phyloP scores from a whole-genome alignment of 1,284 basidiomycete genomes.

The Irpex sp. region DNA sequence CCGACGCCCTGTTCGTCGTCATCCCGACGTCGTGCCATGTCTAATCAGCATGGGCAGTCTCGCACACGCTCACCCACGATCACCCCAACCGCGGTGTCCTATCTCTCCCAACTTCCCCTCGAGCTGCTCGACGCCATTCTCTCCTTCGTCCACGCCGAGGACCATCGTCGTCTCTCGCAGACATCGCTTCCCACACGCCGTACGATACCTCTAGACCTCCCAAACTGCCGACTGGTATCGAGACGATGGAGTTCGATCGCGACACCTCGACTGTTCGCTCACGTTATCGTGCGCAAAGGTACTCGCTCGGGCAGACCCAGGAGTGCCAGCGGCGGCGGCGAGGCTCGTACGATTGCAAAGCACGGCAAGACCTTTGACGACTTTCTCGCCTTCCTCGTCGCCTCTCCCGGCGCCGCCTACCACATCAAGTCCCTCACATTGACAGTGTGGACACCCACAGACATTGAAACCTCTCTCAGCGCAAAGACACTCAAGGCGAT shows the following conservation, averaged over 20 bases:
- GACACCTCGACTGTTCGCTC: neutral
- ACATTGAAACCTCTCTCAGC: neutral
- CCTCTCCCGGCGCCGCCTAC: neutral
- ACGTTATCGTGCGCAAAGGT: neutral
- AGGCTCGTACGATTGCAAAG: neutral
- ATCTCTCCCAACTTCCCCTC: neutral
- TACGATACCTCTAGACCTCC: neutral
- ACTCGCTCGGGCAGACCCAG: neutral
- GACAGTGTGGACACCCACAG: neutral
- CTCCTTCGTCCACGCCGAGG: neutral
- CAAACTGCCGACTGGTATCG: neutral
- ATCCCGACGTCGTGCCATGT: neutral
- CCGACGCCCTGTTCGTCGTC: neutral
- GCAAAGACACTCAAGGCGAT: neutral
- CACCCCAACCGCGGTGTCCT: neutral
- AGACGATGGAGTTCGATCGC: neutral
- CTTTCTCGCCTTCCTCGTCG: neutral
- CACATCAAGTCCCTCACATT: neutral
- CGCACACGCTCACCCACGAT: neutral
- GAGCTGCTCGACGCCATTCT: neutral
- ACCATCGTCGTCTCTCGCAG: neutral
- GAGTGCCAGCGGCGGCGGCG: neutral
- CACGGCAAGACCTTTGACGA: neutral
- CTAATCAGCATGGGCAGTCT: too few relatives aligned
- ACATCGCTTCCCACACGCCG: neutral